Evolutionary conservation across 2,329 filamentous ascomycete species (phyloP).

Genomic region (Penicillium sp.): DNA sequence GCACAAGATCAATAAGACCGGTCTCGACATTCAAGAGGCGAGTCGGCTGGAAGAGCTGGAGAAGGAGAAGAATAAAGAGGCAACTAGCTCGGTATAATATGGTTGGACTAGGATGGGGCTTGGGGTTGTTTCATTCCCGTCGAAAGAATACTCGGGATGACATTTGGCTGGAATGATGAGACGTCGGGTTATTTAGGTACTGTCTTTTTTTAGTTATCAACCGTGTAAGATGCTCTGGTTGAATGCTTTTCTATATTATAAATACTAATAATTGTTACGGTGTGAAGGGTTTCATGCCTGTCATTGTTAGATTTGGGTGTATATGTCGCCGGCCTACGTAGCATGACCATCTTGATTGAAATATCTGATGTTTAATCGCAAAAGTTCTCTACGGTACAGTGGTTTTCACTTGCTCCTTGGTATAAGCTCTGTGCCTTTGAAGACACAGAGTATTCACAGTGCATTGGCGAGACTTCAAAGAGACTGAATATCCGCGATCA

Average conservation of each 20-base stretch:
- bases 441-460: no score
- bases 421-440: no score
- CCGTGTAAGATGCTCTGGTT: slow-evolving; percentile 2
- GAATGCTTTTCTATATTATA: not conserved
- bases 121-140: not conserved
- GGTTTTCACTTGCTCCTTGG: no score
- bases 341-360: no score
- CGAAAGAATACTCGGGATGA: not conserved
- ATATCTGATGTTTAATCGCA: no score
- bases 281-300: not conserved
- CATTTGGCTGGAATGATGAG: not conserved
- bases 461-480: no score
- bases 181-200: not conserved
- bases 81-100: slow-evolving; percentile 1
- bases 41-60: slow-evolving; percentile 4
- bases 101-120: not conserved
- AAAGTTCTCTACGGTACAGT: no score
- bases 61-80: not conserved
- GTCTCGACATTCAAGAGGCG: slow-evolving; percentile 2
- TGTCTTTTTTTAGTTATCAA: not conserved
- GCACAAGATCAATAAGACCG: slow-evolving; percentile 3
- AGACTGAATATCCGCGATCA: no score
- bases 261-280: not conserved
- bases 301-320: no score
- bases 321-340: no score